Percentiles rank a stretch among this genome's conserved stretches.
Evolutionary conservation across 1,284 basidiomycete genomes (phyloP).

Genomic region (Cryptococcus sp.): DNA sequence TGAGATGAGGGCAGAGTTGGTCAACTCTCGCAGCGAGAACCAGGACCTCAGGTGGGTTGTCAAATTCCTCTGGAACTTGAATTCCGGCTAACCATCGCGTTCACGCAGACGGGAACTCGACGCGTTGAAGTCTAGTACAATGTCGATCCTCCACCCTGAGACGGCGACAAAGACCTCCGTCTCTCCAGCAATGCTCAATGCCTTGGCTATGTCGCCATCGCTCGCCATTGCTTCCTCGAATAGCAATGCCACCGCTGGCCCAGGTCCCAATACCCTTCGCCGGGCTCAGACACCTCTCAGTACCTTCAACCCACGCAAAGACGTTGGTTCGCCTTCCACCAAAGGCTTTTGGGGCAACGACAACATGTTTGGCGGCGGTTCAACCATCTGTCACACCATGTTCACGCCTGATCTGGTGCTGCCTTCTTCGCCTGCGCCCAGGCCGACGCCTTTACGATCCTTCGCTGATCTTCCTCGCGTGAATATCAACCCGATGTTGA

Average conservation of each 20-base stretch:
- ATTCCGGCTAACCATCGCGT: conserved; percentile 1
- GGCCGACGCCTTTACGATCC: conserved; percentile 27
- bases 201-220: conserved; percentile 33
- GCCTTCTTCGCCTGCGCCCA: conserved; percentile 44
- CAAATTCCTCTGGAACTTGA: conserved; percentile 12
- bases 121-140: conserved; percentile 67
- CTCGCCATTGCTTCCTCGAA: conserved; percentile 21
- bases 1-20: conserved; percentile 81
- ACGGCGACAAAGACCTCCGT: conserved; percentile 36
- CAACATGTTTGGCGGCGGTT: conserved; percentile 61
- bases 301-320: conserved; percentile 79
- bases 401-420: conserved; percentile 65
- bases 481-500: conserved; percentile 78
- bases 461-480: conserved; percentile 49
- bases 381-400: conserved; percentile 82
- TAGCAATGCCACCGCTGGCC: conserved; percentile 23
- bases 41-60: conserved; percentile 61
- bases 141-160: conserved; percentile 54
- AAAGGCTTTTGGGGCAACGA: conserved; percentile 66
- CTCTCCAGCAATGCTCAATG: conserved; percentile 47
- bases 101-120: conserved; percentile 71
- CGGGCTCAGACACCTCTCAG: conserved; percentile 26
- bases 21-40: conserved; percentile 78
- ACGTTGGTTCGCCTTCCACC: conserved; percentile 61
- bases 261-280: conserved; percentile 19